Base-by-base conservation (phyloP, 1,139 yeast species). In the Nakaseomyces delphensis region DNA sequence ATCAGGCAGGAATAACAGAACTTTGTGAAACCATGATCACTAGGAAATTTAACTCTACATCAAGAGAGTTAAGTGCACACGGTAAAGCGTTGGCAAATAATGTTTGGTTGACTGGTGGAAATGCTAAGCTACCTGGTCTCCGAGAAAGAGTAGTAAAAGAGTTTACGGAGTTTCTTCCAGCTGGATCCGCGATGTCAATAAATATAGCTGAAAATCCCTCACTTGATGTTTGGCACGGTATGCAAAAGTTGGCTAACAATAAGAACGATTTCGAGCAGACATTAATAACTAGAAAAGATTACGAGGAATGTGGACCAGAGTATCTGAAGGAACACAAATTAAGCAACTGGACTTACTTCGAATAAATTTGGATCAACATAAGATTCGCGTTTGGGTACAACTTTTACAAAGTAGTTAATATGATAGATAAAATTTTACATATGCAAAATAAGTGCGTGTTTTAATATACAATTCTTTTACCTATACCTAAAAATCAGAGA, bases 191-290 rank as follows among this genome's bases (percentile, higher is more conserved):
- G 1, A 63, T 89, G 35, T 66, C 69, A 10, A 83, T 89, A 0
- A 67, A 81, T 42, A 60, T 65, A 13, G 95, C 96, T 0, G 51
- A 62, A 4, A 78, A 85, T 56, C 87, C 95, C 2, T 54, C 76
- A 2, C 58, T 74, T 36, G 98, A 91, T 62, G 77, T 96, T 1
- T 93, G 98, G 98, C 78, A 71, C 51, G 98, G 98, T 18, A 89
- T 93, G 95, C 79, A 85, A 18, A 74, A 75, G 53, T 84, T 95
- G 84, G 70, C 93, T 2, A 56, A 59, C 3, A 65, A 71, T 23
- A 67, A 64, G 2, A 61, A 53, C 3, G 77, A 74, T 18, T 71
- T 76, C 32, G 58, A 68, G 36, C 54, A 64, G 1, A 67, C 78
- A 28, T 76, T 73, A 47, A 70, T 91, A 15, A 74, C 89, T 0